Base-by-base conservation (phyloP, 371 early-diverging fungal genomes). In the Apophysomyces ossiformis region DNA sequence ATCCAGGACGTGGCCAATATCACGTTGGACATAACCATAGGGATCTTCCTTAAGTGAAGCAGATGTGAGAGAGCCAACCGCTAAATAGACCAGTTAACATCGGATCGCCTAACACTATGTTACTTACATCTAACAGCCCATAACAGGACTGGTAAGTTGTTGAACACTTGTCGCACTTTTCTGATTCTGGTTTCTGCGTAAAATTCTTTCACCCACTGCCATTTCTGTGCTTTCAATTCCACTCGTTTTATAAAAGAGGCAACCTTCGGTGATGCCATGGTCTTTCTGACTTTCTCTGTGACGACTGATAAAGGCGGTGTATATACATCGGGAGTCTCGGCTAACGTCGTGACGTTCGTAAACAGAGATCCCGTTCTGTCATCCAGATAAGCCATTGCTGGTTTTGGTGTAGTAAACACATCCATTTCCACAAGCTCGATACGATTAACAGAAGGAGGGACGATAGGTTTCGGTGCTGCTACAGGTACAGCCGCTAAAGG, bases 21-120 rank as follows among this genome's bases (percentile, higher is more conserved):
- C 84, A 54, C 73, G 80, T 54, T 87, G 88, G 2, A 87, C 88
- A 18, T 79, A 73, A 2, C 88, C 86, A 63, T 74, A 81, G 4
- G 72, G 68, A 68, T 87, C 88, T 56, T 87, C 88, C 7, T 74
- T 68, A 16, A 75, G 68, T 0, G 88, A 87, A 8, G 82, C 78
- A 11, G 79, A 69, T 13, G 76, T 73, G 36, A 87, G 66, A 58
- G 76, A 75, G 36, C 84, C 82, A 37, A 87, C 56, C 11, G 81
- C 79, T 85, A 65, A 0, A 71, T 18, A 46, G 8, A 46, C 13
- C 16, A 57, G 35, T 21, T 37, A 45, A 35, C 21, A 39, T 6
- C 15, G 7, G 63, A 13, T 36, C 50, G 12, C 45, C 35, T 54
- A 60, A 15, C 32, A 18, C 7, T 58, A 47, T 21, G 35, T 26